Conservation (phyloP, 2,329 filamentous ascomycete species). For the Alternaria triticina region DNA sequence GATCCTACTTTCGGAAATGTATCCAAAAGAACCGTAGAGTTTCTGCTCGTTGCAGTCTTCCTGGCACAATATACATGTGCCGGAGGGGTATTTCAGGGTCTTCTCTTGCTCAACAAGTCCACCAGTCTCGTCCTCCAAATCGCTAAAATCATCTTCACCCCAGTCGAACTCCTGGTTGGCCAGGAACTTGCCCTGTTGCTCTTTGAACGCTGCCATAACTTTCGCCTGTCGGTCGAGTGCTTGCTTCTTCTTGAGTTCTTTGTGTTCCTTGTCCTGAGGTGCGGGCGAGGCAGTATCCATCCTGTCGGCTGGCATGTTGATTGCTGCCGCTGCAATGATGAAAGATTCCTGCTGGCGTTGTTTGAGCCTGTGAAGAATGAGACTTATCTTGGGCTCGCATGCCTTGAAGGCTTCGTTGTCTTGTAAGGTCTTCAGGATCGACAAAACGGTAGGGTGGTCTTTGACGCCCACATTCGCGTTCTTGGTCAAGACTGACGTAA, state of each 20-base stretch:
- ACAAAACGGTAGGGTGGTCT: conserved; percentile 56
- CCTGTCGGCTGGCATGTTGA: conserved; percentile 73
- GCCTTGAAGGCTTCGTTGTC: conserved; percentile 77
- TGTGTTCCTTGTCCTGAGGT: conserved; percentile 72
- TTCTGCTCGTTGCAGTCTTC: conserved; percentile 90
- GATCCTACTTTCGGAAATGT: conserved; percentile 85
- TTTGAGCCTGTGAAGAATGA: conserved; percentile 84
- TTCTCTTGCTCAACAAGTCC: conserved; percentile 69
- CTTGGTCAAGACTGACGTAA: conserved; percentile 71
- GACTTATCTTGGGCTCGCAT: conserved; percentile 81
- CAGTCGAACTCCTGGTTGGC: conserved; percentile 88
- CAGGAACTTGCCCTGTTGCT: conserved; percentile 95
- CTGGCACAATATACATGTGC: conserved; percentile 94
- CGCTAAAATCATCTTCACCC: conserved; percentile 81
- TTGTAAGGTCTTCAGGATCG: conserved; percentile 60
- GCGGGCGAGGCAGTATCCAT: conserved; percentile 85
- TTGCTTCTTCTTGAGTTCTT: conserved; percentile 87
- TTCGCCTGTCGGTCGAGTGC: conserved; percentile 87
- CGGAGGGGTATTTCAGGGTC: conserved; percentile 87
- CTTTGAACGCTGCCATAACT: conserved; percentile 97
- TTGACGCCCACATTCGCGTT: conserved; percentile 56
- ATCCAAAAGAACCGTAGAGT: conserved; percentile 91
- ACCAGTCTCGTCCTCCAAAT: conserved; percentile 70
- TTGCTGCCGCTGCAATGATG: conserved; percentile 66
- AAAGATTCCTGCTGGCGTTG: conserved; percentile 80